phyloP scores from a whole-genome alignment of 176 grass and related monocot genomes.

The Avena insularis region DNA sequence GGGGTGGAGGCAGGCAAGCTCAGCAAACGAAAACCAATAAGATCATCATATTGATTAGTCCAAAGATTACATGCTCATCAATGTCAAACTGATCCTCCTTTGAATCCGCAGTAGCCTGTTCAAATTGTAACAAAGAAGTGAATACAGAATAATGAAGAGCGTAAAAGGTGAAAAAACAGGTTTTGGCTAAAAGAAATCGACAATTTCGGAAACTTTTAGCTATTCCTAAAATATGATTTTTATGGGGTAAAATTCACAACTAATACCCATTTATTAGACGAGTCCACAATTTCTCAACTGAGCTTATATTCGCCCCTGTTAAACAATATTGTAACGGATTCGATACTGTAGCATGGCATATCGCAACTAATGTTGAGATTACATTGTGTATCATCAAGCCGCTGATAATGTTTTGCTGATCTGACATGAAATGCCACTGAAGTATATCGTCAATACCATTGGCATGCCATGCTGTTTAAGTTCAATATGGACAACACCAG shows the following conservation, averaged over 20 bases:
- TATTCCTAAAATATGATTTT: neutral
- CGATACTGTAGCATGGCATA: neutral
- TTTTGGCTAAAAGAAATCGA: neutral
- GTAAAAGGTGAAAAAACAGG: neutral
- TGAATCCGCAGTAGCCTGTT: constrained; percentile 32
- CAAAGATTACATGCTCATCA: constrained; percentile 1
- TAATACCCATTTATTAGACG: neutral
- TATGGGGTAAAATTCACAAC: neutral
- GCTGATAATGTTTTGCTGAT: neutral
- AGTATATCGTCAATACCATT: neutral
- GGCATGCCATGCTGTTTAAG: neutral
- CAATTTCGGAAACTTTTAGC: neutral
- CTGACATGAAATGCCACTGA: neutral
- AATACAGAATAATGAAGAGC: constrained; percentile 7
- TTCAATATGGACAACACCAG: neutral
- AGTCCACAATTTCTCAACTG: neutral
- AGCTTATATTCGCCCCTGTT: neutral
- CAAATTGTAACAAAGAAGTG: neutral
- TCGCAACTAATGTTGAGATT: neutral
- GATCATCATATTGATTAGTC: neutral
- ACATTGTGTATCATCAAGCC: neutral
- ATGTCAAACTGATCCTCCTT: constrained; percentile 31
- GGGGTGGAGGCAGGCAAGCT: no score
- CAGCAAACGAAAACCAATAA: neutral
- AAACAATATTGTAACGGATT: neutral